Evolutionary conservation across 2,329 filamentous ascomycete species (phyloP).

Genomic region (Fusarium sp.): DNA sequence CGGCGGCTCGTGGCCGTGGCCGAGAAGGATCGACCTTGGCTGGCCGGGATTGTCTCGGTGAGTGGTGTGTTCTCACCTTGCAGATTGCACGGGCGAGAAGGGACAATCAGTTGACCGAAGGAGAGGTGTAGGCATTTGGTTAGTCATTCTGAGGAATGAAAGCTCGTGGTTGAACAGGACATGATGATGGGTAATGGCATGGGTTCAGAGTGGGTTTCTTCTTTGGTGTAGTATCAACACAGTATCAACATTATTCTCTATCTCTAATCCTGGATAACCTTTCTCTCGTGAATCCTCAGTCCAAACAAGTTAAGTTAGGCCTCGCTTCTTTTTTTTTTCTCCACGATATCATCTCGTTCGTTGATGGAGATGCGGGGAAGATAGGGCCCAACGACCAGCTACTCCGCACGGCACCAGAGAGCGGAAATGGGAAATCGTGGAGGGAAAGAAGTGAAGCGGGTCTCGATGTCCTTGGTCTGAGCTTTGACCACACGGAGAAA

Average conservation of each 20-base stretch:
- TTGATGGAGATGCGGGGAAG: conserved; percentile 30
- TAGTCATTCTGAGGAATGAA: neutral
- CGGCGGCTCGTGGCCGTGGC: neutral
- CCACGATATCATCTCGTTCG: conserved; percentile 21
- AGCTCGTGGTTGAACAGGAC: neutral
- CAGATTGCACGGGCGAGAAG: neutral
- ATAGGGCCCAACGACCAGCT: conserved; percentile 18
- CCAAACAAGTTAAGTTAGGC: neutral
- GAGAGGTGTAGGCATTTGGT: neutral
- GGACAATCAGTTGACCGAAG: neutral
- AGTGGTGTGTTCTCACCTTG: conserved; percentile 1
- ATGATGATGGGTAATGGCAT: neutral
- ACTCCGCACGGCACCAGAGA: conserved; percentile 31
- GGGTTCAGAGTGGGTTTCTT: neutral
- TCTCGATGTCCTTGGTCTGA: neutral
- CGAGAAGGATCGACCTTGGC: conserved; percentile 6
- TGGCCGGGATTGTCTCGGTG: neutral
- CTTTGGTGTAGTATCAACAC: neutral
- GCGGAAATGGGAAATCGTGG: conserved; percentile 23
- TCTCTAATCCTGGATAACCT: neutral
- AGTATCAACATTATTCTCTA: neutral
- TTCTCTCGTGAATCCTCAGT: neutral
- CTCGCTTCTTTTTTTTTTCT: conserved; percentile 6
- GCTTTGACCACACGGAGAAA: conserved; percentile 23
- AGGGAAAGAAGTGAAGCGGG: conserved; percentile 13